phyloP scores from a whole-genome alignment of 1,284 basidiomycete species.

The Agroathelia rolfsii region DNA sequence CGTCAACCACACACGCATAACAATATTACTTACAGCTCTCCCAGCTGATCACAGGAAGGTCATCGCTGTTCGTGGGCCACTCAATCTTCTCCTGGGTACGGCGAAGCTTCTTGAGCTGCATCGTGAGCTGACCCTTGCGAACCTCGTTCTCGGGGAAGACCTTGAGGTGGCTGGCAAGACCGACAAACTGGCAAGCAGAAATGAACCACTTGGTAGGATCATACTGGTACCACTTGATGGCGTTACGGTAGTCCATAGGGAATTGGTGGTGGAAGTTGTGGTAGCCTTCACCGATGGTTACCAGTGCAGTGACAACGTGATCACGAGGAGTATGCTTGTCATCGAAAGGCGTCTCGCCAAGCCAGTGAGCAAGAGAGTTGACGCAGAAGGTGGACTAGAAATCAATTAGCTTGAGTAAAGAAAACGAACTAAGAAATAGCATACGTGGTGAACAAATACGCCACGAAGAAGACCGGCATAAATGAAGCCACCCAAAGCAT shows the following conservation, averaged over 20 bases:
- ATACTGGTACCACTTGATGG: constrained; percentile 89
- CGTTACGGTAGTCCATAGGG: constrained; percentile 91
- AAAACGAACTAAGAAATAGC: constrained; percentile 19
- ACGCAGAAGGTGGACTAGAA: constrained; percentile 86
- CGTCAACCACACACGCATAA: constrained; percentile 5
- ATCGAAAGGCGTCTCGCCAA: constrained; percentile 86
- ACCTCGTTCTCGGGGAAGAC: constrained; percentile 92
- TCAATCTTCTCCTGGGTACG: constrained; percentile 58
- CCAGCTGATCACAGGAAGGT: constrained; percentile 80
- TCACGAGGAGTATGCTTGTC: constrained; percentile 92
- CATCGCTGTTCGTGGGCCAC: constrained; percentile 73
- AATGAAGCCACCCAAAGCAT: constrained; percentile 77
- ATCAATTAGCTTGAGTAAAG: background rate
- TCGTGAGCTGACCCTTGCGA: constrained; percentile 83
- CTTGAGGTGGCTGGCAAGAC: constrained; percentile 82
- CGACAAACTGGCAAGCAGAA: constrained; percentile 49
- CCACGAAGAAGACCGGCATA: constrained; percentile 81
- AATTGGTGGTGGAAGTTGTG: constrained; percentile 97
- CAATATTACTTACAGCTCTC: constrained; percentile 58
- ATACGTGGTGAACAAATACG: constrained; percentile 81
- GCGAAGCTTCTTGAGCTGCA: constrained; percentile 81
- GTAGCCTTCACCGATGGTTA: constrained; percentile 89
- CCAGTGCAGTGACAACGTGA: constrained; percentile 80
- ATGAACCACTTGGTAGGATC: constrained; percentile 93
- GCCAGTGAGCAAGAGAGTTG: constrained; percentile 91